Conservation (phyloP, 2,329 filamentous ascomycete genomes). For the Beauveria brongniartii region DNA sequence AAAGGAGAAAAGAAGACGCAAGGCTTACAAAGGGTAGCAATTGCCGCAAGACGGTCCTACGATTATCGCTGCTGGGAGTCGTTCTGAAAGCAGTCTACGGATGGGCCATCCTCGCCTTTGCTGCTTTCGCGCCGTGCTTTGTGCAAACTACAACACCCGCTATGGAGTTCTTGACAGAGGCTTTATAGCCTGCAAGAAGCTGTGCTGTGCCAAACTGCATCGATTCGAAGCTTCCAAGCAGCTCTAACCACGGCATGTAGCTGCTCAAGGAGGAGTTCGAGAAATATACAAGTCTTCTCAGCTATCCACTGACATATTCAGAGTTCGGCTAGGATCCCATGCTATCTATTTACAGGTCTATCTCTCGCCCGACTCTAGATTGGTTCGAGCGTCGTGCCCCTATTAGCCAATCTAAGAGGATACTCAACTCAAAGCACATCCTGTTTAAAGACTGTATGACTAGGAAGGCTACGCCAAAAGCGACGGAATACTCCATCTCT, state of each 20-base stretch:
- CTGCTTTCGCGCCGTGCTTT: conserved; percentile 5
- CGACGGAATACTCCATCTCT: conserved; percentile 13
- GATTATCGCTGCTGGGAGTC: neutral
- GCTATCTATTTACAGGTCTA: too few species aligned
- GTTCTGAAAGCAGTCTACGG: neutral
- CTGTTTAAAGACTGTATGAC: neutral
- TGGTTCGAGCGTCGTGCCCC: neutral
- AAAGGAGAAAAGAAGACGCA: neutral
- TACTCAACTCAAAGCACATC: neutral
- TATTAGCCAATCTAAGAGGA: neutral
- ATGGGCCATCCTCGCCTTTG: conserved; percentile 9
- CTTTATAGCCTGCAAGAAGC: neutral
- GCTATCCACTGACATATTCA: too few species aligned
- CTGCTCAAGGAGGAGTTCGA: conserved; percentile 17
- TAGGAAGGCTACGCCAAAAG: neutral
- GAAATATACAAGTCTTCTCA: conserved; percentile 13
- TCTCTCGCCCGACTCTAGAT: neutral
- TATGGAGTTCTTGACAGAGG: neutral
- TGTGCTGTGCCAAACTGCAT: neutral
- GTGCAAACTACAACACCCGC: neutral
- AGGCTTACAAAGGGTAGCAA: neutral
- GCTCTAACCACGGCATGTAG: conserved; percentile 19
- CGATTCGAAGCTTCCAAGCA: conserved; percentile 7
- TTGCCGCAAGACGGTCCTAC: conserved; percentile 9
- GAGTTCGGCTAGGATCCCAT: too few species aligned